A percentile compares a stretch with the other conserved stretches of the same genome.
phyloP scores from a whole-genome alignment of 2,329 filamentous ascomycete genomes.

The Exserohilum turcica region DNA sequence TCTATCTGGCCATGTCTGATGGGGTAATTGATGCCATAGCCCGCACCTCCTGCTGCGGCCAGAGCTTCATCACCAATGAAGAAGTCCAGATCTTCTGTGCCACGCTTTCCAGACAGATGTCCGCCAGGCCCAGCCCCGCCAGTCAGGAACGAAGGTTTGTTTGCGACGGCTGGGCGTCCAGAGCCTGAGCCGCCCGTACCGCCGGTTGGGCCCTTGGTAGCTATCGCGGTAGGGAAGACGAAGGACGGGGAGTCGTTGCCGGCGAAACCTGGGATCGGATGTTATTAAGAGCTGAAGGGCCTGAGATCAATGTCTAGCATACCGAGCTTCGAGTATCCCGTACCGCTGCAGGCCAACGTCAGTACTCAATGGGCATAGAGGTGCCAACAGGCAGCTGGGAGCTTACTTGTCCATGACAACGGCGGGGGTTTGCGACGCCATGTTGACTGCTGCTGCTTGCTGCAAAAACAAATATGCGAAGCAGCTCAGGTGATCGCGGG shows the following conservation, averaged over 20 bases:
- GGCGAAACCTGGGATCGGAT: constrained; percentile 74
- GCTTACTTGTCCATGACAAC: constrained; percentile 99
- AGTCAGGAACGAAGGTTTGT: constrained; percentile 94
- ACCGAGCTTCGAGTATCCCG: constrained; percentile 99
- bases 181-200: constrained; percentile 78
- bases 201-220: constrained; percentile 79
- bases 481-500: constrained; percentile 30
- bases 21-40: constrained; percentile 96
- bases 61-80: constrained; percentile 98
- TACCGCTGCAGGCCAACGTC: constrained; percentile 72
- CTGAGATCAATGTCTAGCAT: constrained; percentile 44
- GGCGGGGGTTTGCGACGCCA: constrained; percentile 98
- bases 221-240: constrained; percentile 98
- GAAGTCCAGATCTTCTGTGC: constrained; percentile 96
- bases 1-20: constrained; percentile 98
- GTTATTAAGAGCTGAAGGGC: constrained; percentile 42
- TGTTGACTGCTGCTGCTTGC: constrained; percentile 54
- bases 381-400: constrained; percentile 37
- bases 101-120: constrained; percentile 87
- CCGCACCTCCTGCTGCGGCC: constrained; percentile 79
- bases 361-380: constrained; percentile 42
- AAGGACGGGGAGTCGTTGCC: constrained; percentile 99
- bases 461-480: constrained; percentile 16
- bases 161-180: constrained; percentile 85
- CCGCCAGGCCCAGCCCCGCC: constrained; percentile 83